Evolutionary conservation across 164 flowering plant species (phyloP), one percentile per base, ranked within the genome.

Genomic region (Platanus orientalis): DNA sequence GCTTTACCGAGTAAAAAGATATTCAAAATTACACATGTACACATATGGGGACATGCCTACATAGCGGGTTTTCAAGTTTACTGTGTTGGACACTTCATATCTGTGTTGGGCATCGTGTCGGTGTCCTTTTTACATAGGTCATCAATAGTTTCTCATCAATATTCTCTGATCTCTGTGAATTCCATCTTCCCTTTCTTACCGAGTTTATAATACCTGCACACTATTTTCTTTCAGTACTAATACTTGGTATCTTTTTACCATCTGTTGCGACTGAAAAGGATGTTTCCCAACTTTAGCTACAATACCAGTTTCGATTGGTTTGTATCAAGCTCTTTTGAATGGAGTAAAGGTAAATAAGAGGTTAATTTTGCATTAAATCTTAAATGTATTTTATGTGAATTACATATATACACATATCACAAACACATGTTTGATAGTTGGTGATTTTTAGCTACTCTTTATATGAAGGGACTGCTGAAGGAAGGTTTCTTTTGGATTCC

Each of bases 401-500:
- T 7, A 7, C 13, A 1, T 36, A 3, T 36, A 36, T 36, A 14
- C 12, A 36, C 42, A 40, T 14, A n/a, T n/a, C 20, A 27, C n/a
- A 58, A 32, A 24, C n/a, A 17, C 24, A 7, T 48, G n/a, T 23
- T 59, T 40, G n/a, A 7, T 13, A 42, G 28, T 60, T 47, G 19
- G 30, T 23, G n/a, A n/a, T 60, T 54, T 47, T 34, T 61, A 27
- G 36, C 17, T 24, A 32, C 30, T 17, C 57, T 59, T 74, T 59
- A 7, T 71, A 69, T 71, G 44, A 69, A 94, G 97, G 98, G 98
- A 64, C 57, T 94, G 77, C 77, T 94, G 61, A 94, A 97, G 26
- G 98, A 94, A 81, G 98, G 98, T 60, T 94, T 94, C 84, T 89
- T 91, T 72, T 94, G 98, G 98, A 94, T 94, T 65, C 98, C 98